A percentile compares a stretch with the other conserved stretches of the same genome.
Conservation (phyloP, 176 grass and related monocot genomes). For the Eragrostis curvula region DNA sequence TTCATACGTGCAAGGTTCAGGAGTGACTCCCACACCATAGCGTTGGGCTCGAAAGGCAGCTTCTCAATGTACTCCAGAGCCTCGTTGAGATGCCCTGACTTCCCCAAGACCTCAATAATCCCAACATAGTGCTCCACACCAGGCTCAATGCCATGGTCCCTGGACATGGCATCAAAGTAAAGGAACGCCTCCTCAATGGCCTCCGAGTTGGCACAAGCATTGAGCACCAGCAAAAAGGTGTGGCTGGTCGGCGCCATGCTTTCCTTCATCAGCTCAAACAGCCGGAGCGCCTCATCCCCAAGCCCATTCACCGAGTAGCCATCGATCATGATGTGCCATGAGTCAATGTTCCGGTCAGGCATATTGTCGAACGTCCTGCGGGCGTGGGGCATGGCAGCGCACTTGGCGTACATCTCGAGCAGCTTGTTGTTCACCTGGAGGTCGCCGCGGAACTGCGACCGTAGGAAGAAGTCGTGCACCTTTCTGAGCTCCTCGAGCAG, state of each 20-base stretch:
- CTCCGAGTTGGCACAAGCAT: constrained; percentile 77
- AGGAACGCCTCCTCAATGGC: constrained; percentile 87
- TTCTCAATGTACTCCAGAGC: constrained; percentile 85
- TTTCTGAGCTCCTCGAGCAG: constrained; percentile 73
- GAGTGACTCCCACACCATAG: constrained; percentile 66
- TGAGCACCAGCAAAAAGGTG: constrained; percentile 64
- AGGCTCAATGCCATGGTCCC: constrained; percentile 68
- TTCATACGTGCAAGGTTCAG: constrained; percentile 69
- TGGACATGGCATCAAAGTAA: constrained; percentile 75
- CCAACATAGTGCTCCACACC: constrained; percentile 69
- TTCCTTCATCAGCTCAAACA: constrained; percentile 75
- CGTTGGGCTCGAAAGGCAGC: constrained; percentile 70
- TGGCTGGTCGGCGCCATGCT: constrained; percentile 42
- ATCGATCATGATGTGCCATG: constrained; percentile 85
- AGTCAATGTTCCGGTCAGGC: constrained; percentile 78
- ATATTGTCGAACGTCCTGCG: constrained; percentile 84
- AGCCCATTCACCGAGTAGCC: constrained; percentile 69
- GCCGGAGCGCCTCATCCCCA: constrained; percentile 65
- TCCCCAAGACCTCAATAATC: constrained; percentile 77
- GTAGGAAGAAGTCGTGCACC: constrained; percentile 85
- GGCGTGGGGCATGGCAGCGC: constrained; percentile 64
- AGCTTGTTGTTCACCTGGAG: constrained; percentile 70
- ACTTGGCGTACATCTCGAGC: constrained; percentile 73
- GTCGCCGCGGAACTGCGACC: constrained; percentile 73
- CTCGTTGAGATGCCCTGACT: constrained; percentile 79